phyloP scores from a whole-genome alignment of 169 alveolate genomes.

The Plasmodium inui region DNA sequence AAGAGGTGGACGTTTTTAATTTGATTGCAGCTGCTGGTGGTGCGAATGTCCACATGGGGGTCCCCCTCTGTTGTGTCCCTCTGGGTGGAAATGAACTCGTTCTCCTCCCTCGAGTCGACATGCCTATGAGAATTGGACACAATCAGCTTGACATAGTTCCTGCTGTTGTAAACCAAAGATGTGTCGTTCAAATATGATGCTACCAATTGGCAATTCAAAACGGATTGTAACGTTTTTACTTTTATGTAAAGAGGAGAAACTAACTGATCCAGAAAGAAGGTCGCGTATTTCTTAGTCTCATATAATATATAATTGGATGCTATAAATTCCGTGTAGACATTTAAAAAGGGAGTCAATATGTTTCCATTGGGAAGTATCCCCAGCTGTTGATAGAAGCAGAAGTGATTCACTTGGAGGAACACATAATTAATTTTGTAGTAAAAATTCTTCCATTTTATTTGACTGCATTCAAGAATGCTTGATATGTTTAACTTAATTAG shows the following conservation, averaged over 20 bases:
- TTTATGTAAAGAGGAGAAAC: slow-evolving; percentile 46
- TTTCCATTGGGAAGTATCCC: slow-evolving; percentile 48
- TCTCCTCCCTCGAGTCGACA: neutral
- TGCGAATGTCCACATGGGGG: neutral
- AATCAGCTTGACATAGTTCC: slow-evolving; percentile 26
- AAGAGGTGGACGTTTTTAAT: slow-evolving; percentile 5
- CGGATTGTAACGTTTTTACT: slow-evolving; percentile 40
- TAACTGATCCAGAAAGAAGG: slow-evolving; percentile 52
- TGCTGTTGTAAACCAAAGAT: slow-evolving; percentile 43
- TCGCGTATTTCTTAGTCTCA: neutral
- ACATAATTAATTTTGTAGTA: slow-evolving; percentile 41
- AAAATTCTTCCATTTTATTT: slow-evolving; percentile 60
- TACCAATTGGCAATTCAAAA: slow-evolving; percentile 24
- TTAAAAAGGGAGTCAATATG: slow-evolving; percentile 33
- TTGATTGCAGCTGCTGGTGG: neutral
- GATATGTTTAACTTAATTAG: slow-evolving; percentile 39
- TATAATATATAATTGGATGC: neutral
- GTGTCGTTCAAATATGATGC: slow-evolving; percentile 44
- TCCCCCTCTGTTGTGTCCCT: neutral
- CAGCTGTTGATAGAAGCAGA: slow-evolving; percentile 48
- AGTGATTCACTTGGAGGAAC: slow-evolving; percentile 35
- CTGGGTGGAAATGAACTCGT: neutral
- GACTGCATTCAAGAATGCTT: slow-evolving; percentile 22
- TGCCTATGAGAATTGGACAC: slow-evolving; percentile 13
- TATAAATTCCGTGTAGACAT: slow-evolving; percentile 18